These are phyloP conservation scores for Isabelozyma pseudorhagii DNA, from an alignment of 805 yeast genomes.

Conservation along the genomic window DNA sequence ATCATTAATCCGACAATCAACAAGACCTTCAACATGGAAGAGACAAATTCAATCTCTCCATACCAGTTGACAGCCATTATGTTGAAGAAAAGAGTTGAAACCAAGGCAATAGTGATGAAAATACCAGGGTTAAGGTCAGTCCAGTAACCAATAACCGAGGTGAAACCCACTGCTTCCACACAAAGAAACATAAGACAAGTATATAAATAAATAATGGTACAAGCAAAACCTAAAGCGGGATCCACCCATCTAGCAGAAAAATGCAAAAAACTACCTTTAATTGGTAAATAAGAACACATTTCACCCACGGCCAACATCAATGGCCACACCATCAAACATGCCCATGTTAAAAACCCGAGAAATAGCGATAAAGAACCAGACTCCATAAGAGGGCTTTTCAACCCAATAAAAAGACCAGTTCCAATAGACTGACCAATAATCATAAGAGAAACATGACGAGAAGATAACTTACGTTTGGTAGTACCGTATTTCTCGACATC, in stretches of 20 bases:
- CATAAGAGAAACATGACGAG: conserved; percentile 34
- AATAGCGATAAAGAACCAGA: conserved; percentile 35
- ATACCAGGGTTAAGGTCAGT: conserved; percentile 6
- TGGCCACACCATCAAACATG: conserved; percentile 28
- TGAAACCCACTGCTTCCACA: conserved; percentile 26
- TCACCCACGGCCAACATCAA: conserved; percentile 36
- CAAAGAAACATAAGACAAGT: conserved; percentile 22
- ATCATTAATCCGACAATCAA: conserved; percentile 31
- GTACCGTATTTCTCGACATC: no score
- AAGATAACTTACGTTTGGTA: conserved; percentile 24
- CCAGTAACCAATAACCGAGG: conserved; percentile 16
- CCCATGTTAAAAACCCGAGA: conserved; percentile 27
- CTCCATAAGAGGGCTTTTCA: conserved; percentile 10
- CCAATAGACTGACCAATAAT: conserved; percentile 35
- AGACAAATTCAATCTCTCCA: conserved; percentile 44
- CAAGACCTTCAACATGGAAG: conserved; percentile 31
- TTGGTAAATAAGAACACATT: conserved; percentile 35
- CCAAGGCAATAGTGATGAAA: conserved; percentile 24
- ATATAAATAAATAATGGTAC: no score
- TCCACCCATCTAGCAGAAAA: conserved; percentile 33
- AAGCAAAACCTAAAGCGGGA: conserved; percentile 34
- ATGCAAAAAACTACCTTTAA: conserved; percentile 33
- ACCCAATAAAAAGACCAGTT: conserved; percentile 33
- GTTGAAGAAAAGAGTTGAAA: conserved; percentile 27
- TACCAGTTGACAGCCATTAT: conserved; percentile 30